These are phyloP conservation scores for Tuber microsphaerosporum DNA, from an alignment of 495 filamentous ascomycete genomes.

Conservation along the genomic window DNA sequence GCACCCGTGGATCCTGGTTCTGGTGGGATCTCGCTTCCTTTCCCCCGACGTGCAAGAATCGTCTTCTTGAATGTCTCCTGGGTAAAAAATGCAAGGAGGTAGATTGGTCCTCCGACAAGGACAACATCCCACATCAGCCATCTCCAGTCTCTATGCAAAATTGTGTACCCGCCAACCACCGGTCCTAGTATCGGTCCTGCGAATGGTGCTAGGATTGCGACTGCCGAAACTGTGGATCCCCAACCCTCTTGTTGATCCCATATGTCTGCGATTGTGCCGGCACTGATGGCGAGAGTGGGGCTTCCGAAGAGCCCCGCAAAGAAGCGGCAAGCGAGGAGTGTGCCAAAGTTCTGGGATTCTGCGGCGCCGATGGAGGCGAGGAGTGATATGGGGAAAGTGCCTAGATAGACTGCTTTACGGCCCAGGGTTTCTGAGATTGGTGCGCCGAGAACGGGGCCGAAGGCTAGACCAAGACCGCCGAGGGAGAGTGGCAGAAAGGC, in stretches of 20 bases:
- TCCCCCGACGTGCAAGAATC: slow-evolving; percentile 48
- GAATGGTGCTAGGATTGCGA: slow-evolving; percentile 55
- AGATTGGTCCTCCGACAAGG: slow-evolving; percentile 43
- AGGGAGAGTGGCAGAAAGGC: slow-evolving; percentile 52
- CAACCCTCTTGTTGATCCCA: slow-evolving; percentile 46
- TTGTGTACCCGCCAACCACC: slow-evolving; percentile 57
- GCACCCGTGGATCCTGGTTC: slow-evolving; percentile 40
- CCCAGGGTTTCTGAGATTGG: slow-evolving; percentile 55
- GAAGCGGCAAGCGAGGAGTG: slow-evolving; percentile 54
- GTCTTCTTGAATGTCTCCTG: slow-evolving; percentile 57
- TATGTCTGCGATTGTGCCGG: slow-evolving; percentile 52
- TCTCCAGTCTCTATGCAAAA: slow-evolving; percentile 58
- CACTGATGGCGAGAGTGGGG: slow-evolving; percentile 52
- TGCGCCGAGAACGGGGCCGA: slow-evolving; percentile 55
- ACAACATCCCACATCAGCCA: slow-evolving; percentile 52
- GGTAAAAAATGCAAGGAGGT: slow-evolving; percentile 43
- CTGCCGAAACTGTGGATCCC: slow-evolving; percentile 44
- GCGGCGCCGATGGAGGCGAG: slow-evolving; percentile 60
- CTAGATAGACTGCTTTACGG: slow-evolving; percentile 51
- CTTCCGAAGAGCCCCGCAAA: slow-evolving; percentile 55
- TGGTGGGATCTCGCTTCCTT: slow-evolving; percentile 42
- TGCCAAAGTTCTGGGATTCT: slow-evolving; percentile 52
- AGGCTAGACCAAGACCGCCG: slow-evolving; percentile 53
- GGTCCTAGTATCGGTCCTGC: slow-evolving; percentile 53
- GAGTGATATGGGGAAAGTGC: slow-evolving; percentile 49